phyloP scores from a whole-genome alignment of 805 yeast genomes.

The Kazachstania kunashirensis region DNA sequence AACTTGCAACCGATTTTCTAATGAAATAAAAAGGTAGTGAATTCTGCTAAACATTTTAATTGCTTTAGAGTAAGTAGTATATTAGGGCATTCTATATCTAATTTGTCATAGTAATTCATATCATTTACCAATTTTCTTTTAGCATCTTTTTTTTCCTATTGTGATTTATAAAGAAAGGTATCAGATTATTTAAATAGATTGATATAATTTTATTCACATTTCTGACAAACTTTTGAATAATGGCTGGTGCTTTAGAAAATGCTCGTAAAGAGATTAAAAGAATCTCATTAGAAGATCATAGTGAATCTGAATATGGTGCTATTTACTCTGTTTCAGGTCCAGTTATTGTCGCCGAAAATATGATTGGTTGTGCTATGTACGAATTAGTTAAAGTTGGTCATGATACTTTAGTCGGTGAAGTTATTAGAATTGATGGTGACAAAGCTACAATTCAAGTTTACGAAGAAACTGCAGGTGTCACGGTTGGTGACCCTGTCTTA shows the following conservation, averaged over 20 bases:
- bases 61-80: too few relatives aligned
- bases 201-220: not conserved
- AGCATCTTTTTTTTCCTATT: too few relatives aligned
- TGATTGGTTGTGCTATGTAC: constrained; percentile 99
- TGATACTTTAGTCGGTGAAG: constrained; percentile 94
- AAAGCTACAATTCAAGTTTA: constrained; percentile 98
- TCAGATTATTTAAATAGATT: too few relatives aligned
- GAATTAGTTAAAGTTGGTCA: constrained; percentile 98
- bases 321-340: constrained; percentile 97
- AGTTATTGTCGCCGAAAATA: constrained; percentile 93
- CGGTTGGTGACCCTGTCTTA: constrained; percentile 97
- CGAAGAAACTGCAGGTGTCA: constrained; percentile 98
- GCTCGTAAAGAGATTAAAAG: constrained; percentile 91
- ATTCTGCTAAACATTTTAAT: too few relatives aligned
- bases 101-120: too few relatives aligned
- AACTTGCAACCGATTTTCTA: too few relatives aligned
- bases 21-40: too few relatives aligned
- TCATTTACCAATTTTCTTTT: too few relatives aligned
- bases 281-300: constrained; percentile 63
- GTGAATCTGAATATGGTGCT: constrained; percentile 75
- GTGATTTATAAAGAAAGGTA: too few relatives aligned
- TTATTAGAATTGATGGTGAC: constrained; percentile 91
- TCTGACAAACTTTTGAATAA: constrained; percentile 4
- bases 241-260: constrained; percentile 95
- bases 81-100: too few relatives aligned